Conservation (phyloP, 352 stramenopile genomes). For the Detonula confervacea region DNA sequence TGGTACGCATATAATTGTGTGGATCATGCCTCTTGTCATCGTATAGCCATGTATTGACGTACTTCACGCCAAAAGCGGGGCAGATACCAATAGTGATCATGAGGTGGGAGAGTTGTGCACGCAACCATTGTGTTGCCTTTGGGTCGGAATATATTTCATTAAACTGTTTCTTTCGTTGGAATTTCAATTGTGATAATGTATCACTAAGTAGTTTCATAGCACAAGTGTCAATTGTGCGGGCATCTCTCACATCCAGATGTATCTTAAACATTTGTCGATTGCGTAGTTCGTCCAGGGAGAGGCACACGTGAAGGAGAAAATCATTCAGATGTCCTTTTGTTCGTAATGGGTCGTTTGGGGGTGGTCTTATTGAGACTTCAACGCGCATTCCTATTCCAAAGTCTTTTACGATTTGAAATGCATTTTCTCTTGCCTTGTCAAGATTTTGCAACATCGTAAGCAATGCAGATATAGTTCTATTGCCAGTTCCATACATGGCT, state of each 20-base stretch:
- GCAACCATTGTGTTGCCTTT: constrained; percentile 14
- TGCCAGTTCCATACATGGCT: constrained; percentile 16
- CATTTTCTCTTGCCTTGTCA: not conserved
- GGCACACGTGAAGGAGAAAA: constrained; percentile 8
- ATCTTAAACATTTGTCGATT: not conserved
- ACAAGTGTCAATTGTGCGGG: not conserved
- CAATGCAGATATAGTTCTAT: constrained; percentile 3
- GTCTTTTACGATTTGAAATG: constrained; percentile 3
- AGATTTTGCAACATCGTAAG: constrained; percentile 7
- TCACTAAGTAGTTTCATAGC: not conserved
- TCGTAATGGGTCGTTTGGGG: not conserved
- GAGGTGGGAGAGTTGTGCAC: constrained; percentile 7
- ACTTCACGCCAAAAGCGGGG: constrained; percentile 12
- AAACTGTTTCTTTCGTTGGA: not conserved
- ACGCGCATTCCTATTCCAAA: constrained; percentile 12
- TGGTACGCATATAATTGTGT: not conserved
- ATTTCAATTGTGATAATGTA: not conserved
- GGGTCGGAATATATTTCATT: constrained; percentile 4
- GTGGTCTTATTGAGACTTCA: constrained; percentile 28
- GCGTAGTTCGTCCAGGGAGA: not conserved
- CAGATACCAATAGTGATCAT: constrained; percentile 18
- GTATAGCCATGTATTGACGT: constrained; percentile 9
- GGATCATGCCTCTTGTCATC: constrained; percentile 11
- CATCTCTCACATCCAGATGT: no score
- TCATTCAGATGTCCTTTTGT: constrained; percentile 26